phyloP scores from a whole-genome alignment of 208 protist genomes.

The Leishmania major region DNA sequence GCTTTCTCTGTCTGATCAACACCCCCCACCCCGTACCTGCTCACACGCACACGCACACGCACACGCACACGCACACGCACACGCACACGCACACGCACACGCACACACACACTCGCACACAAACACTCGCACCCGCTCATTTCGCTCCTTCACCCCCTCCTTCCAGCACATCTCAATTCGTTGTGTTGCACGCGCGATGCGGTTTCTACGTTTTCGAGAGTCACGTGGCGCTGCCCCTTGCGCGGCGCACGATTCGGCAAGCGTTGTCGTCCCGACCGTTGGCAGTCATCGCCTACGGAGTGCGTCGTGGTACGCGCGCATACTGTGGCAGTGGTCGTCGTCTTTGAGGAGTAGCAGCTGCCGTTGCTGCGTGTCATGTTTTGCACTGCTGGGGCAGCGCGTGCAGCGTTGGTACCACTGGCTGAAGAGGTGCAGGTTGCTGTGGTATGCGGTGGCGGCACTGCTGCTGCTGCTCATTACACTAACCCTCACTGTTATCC shows the following conservation, averaged over 20 bases:
- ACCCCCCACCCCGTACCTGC: not conserved
- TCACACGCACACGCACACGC: not conserved
- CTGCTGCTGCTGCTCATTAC: slow-evolving; percentile 18
- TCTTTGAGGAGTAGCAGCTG: not conserved
- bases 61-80: too few species aligned
- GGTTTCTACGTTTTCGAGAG: slow-evolving; percentile 12
- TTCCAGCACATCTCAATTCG: too few species aligned
- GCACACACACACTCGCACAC: too few species aligned
- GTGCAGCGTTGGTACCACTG: slow-evolving; percentile 11
- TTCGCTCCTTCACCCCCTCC: too few species aligned
- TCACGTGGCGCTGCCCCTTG: not conserved
- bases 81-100: too few species aligned
- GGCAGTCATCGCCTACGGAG: not conserved
- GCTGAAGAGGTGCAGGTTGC: slow-evolving; percentile 7
- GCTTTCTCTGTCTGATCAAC: not conserved
- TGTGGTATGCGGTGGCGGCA: not conserved
- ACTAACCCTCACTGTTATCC: not conserved
- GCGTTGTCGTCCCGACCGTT: slow-evolving; percentile 2
- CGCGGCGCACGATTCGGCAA: not conserved
- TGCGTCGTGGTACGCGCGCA: not conserved
- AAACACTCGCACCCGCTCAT: not conserved
- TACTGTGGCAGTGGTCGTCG: not conserved
- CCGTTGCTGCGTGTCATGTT: not conserved
- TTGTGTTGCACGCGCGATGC: not conserved
- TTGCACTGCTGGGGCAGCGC: not conserved